Evolutionary conservation across 2,329 filamentous ascomycete species (phyloP), one percentile per base, ranked within the genome.

Genomic region (Phyllosticta paracitricarpa): DNA sequence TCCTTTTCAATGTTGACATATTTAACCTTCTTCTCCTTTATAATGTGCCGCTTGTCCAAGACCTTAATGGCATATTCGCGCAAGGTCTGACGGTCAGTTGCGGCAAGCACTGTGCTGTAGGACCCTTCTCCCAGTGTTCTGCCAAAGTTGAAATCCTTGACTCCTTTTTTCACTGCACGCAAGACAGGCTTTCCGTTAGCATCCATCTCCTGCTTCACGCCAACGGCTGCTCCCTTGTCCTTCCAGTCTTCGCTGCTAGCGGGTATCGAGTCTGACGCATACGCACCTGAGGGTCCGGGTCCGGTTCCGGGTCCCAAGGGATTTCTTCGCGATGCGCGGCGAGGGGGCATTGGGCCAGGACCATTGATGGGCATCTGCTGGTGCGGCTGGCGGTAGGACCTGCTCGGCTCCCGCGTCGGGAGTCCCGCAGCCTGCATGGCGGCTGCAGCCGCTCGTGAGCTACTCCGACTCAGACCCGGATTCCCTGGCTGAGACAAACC

Each of bases 1-100:
- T 99, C 93, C 78, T 97, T 97, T 76, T 99, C 94, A 69, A 99
- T 99, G 76, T 97, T 99, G 75, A 99, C 94, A 71, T 99, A 99
- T 81, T 99, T 99, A 70, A 99, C 96, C 81, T 99, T 99, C 76
- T 96, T 97, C 77, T 99, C 94, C 76, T 97, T 99, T 80, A 99
- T 99, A 71, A 99, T 99, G 74, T 99, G 94, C 69, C 91, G 85
- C 77, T 99, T 99, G 76, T 99, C 94, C 55, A 99, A 83, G 17
- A 99, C 93, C 74, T 99, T 99, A 77, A 99, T 92, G 26, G 94
- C 94, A 71, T 97, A 97, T 73, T 99, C 93, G 69, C 96, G 96
- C 62, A 95, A 78, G 1, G 91, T 96, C 74, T 96, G 91, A 64
- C 93, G 86, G 74, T 99, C 94, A 3, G 91, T 96, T 48, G 92